These are phyloP conservation scores for Pulveroboletus sp. DNA, from an alignment of 768 basidiomycete genomes.

Conservation along the genomic window DNA sequence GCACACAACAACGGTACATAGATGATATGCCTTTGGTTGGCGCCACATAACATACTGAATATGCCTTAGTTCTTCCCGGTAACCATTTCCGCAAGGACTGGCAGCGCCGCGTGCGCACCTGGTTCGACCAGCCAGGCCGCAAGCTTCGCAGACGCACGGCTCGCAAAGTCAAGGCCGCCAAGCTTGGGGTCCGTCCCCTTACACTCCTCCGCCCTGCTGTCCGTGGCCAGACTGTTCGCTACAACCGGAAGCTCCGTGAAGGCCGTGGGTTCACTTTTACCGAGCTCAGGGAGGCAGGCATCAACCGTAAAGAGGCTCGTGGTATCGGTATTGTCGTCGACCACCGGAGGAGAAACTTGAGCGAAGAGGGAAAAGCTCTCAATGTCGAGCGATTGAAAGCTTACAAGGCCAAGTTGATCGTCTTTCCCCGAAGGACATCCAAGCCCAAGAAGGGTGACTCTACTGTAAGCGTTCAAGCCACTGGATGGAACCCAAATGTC, in stretches of 20 bases:
- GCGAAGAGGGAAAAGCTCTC: slow-evolving; percentile 92
- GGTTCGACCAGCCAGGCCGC: slow-evolving; percentile 99
- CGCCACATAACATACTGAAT: slow-evolving; percentile 7
- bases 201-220: slow-evolving; percentile 94
- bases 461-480: slow-evolving; percentile 49
- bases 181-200: slow-evolving; percentile 89
- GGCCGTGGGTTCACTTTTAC: slow-evolving; percentile 94
- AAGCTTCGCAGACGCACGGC: slow-evolving; percentile 93
- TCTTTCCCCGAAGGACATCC: slow-evolving; percentile 94
- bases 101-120: slow-evolving; percentile 93
- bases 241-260: slow-evolving; percentile 96
- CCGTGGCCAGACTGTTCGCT: slow-evolving; percentile 91
- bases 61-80: slow-evolving; percentile 67
- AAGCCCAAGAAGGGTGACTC: slow-evolving; percentile 97
- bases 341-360: slow-evolving; percentile 93
- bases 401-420: slow-evolving; percentile 88
- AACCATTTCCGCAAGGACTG: slow-evolving; percentile 99
- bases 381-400: slow-evolving; percentile 93
- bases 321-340: slow-evolving; percentile 94
- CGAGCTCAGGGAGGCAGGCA: slow-evolving; percentile 94
- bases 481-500: not conserved
- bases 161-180: slow-evolving; percentile 85
- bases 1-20: slow-evolving; percentile 33
- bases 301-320: slow-evolving; percentile 89
- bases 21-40: slow-evolving; percentile 25